Percentiles rank a stretch among this genome's conserved stretches.
phyloP scores from a whole-genome alignment of 2,329 filamentous ascomycete species.

The Phyllosticta citriasiana region DNA sequence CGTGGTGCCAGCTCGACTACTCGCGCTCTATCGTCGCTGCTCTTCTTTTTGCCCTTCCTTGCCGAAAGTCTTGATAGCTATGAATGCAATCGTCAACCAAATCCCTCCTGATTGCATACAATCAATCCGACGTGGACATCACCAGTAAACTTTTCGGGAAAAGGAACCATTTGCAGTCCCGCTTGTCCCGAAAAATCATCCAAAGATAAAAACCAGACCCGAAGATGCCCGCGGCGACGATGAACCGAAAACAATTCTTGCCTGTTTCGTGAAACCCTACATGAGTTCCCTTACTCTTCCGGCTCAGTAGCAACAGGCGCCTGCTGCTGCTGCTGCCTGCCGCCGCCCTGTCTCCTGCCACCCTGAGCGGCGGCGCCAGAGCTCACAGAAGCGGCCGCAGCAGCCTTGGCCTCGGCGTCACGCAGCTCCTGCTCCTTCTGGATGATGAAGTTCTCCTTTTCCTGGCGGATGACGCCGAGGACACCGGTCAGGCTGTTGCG shows the following conservation, averaged over 20 bases:
- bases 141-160: neutral
- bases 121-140: neutral
- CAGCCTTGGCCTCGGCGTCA: conserved; percentile 58
- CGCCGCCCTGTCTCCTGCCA: neutral
- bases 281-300: neutral
- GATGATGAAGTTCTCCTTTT: conserved; percentile 68
- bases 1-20: neutral
- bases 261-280: neutral
- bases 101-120: neutral
- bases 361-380: neutral
- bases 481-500: conserved; percentile 71
- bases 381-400: neutral
- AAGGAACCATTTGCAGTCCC: neutral
- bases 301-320: neutral
- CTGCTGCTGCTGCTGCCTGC: neutral
- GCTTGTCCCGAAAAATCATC: neutral
- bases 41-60: neutral
- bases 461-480: conserved; percentile 63
- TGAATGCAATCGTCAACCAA: neutral
- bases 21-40: neutral
- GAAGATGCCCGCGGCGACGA: neutral
- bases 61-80: neutral
- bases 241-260: neutral
- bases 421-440: conserved; percentile 69
- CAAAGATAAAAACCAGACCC: neutral